These are phyloP conservation scores for Podospora comata DNA, from an alignment of 495 filamentous ascomycete species.

Conservation along the genomic window DNA sequence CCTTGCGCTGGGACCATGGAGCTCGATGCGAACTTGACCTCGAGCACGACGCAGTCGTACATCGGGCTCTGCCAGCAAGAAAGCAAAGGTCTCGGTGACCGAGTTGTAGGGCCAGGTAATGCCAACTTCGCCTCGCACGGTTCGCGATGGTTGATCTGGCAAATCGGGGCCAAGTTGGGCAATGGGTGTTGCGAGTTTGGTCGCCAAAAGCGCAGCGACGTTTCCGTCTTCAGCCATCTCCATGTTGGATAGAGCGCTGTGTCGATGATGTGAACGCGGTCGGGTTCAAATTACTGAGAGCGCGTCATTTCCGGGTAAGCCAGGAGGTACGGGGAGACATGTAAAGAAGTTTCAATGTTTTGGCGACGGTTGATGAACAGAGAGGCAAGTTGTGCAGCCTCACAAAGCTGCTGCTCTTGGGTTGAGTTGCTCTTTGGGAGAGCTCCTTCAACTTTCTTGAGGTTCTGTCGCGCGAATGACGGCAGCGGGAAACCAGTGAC, in stretches of 20 bases:
- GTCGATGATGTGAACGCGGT: neutral
- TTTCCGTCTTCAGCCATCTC: conserved; percentile 18
- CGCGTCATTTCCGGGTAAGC: neutral
- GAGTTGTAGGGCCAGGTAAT: conserved; percentile 91
- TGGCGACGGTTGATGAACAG: neutral
- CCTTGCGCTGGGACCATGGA: conserved; percentile 69
- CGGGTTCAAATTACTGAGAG: neutral
- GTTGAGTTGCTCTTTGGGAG: neutral
- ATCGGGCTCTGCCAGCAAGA: conserved; percentile 82
- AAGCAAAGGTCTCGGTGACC: conserved; percentile 63
- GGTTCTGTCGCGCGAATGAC: neutral
- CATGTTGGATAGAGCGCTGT: conserved; percentile 19
- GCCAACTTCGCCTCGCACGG: conserved; percentile 63
- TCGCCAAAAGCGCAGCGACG: conserved; percentile 18
- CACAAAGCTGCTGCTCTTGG: neutral
- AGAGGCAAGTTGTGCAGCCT: neutral
- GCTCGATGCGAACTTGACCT: conserved; percentile 80
- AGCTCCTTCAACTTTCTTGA: neutral
- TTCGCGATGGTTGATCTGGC: conserved; percentile 31
- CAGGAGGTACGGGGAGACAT: neutral
- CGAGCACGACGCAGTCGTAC: conserved; percentile 72
- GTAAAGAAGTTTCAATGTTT: neutral
- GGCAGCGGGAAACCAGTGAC: neutral
- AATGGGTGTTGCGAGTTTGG: conserved; percentile 48
- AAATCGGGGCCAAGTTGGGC: conserved; percentile 63